Evolutionary conservation across 1,139 yeast genomes (phyloP), one percentile per base, ranked within the genome.

Genomic region (Fermentozyma sake): DNA sequence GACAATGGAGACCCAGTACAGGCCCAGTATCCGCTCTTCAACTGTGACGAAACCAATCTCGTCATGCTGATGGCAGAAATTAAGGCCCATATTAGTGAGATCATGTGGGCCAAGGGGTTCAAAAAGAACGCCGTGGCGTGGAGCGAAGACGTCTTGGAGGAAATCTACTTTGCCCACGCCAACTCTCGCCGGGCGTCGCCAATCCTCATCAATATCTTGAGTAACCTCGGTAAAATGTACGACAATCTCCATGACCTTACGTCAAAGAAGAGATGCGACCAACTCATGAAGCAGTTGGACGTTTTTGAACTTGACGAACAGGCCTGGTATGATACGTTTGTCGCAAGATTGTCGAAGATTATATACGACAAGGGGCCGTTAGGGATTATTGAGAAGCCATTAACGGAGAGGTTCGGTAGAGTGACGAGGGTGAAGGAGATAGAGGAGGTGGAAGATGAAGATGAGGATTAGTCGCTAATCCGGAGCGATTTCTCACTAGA

Each of bases 71-170:
- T 50, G 12, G 60, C 61, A 24, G 68, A 61, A 26, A 46, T 73
- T 27, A 72, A 74, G 51, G 68, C 78, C 10, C 80, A 79, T 47
- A 58, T 81, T 12, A 67, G 82, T 32, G 89, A 81, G 50, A 55
- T 81, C 5, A 51, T 80, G 38, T 81, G 86, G 83, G 70, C 68
- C 5, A 61, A 70, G 34, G 77, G 78, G 1, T 55, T 61, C 28
- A 55, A 63, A 25, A 47, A 60, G 20, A 72, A 73, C 34, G 82
- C 87, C 1, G 59, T 79, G 19, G 63, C 75, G 11, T 77, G 85
- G 79, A 73, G 75, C 7, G 79, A 78, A 46, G 77, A 76, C 29
- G 70, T 65, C 3, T 48, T 67, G 5, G 66, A 62, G 24, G 60
- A 55, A 14, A 47, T 61, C 14, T 66, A 55, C 37, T 50, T 52